phyloP scores from a whole-genome alignment of 805 yeast genomes.

The Candida awuae region DNA sequence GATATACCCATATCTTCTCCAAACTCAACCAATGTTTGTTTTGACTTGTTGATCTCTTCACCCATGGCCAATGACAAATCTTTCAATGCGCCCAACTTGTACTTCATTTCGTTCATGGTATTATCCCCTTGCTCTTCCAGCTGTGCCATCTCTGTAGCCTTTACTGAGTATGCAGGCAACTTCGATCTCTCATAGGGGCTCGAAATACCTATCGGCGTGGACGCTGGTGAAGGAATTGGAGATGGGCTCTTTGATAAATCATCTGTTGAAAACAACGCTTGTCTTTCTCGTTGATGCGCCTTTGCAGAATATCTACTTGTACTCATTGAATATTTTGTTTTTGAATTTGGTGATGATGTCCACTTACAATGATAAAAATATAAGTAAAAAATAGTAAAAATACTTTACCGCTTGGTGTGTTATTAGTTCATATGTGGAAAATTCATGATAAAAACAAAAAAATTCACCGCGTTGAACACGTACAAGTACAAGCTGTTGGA shows the following conservation, averaged over 20 bases:
- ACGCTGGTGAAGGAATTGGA: slow-evolving; percentile 5
- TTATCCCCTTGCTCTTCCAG: slow-evolving; percentile 63
- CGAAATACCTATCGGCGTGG: slow-evolving; percentile 21
- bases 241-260: slow-evolving; percentile 6
- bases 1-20: slow-evolving; percentile 27
- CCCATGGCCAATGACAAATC: slow-evolving; percentile 53
- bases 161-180: slow-evolving; percentile 28
- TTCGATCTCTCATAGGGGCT: slow-evolving; percentile 16
- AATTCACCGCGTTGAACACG: too few species aligned
- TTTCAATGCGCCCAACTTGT: slow-evolving; percentile 48
- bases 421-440: too few species aligned
- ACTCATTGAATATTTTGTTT: too few species aligned
- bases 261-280: slow-evolving; percentile 9
- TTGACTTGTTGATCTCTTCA: slow-evolving; percentile 43
- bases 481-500: too few species aligned
- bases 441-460: too few species aligned
- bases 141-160: slow-evolving; percentile 47
- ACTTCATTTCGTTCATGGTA: slow-evolving; percentile 44
- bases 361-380: too few species aligned
- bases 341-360: too few species aligned
- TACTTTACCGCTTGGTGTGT: too few species aligned
- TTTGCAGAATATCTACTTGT: slow-evolving; percentile 11
- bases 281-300: slow-evolving; percentile 9
- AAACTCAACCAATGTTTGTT: slow-evolving; percentile 19
- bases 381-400: too few species aligned